phyloP scores from a whole-genome alignment of 2,329 filamentous ascomycete genomes.

The Alternaria rosae region DNA sequence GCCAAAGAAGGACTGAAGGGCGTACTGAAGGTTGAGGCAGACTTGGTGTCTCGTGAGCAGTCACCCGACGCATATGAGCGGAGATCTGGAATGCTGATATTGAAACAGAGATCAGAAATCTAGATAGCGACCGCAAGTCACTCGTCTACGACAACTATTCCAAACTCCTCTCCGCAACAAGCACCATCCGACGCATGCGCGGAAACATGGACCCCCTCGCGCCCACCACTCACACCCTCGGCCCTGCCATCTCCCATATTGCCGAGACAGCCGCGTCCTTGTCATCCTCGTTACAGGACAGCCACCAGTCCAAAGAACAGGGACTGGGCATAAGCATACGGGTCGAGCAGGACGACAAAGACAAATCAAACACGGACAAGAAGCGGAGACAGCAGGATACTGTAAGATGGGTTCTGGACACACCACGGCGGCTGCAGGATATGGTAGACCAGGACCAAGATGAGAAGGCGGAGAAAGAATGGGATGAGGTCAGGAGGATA shows the following conservation, averaged over 20 bases:
- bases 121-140: slow-evolving; percentile 96
- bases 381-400: slow-evolving; percentile 60
- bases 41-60: slow-evolving; percentile 63
- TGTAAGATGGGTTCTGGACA: slow-evolving; percentile 68
- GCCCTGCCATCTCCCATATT: slow-evolving; percentile 77
- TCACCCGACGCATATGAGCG: background rate
- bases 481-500: slow-evolving; percentile 51
- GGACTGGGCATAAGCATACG: slow-evolving; percentile 37
- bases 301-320: slow-evolving; percentile 29
- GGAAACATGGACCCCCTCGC: slow-evolving; percentile 81
- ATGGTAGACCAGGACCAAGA: slow-evolving; percentile 67
- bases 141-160: slow-evolving; percentile 98
- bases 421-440: slow-evolving; percentile 65
- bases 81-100: background rate
- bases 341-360: slow-evolving; percentile 27
- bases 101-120: slow-evolving; percentile 74
- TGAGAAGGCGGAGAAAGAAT: slow-evolving; percentile 66
- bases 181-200: slow-evolving; percentile 91
- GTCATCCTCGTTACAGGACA: slow-evolving; percentile 48
- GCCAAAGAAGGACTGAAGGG: slow-evolving; percentile 71
- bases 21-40: slow-evolving; percentile 73
- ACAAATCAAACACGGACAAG: slow-evolving; percentile 35
- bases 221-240: slow-evolving; percentile 75
- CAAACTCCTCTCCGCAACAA: slow-evolving; percentile 94
- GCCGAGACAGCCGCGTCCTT: slow-evolving; percentile 64